Base-by-base conservation (phyloP, 352 stramenopile species). In the Globisporangium rhizosaccharum region DNA sequence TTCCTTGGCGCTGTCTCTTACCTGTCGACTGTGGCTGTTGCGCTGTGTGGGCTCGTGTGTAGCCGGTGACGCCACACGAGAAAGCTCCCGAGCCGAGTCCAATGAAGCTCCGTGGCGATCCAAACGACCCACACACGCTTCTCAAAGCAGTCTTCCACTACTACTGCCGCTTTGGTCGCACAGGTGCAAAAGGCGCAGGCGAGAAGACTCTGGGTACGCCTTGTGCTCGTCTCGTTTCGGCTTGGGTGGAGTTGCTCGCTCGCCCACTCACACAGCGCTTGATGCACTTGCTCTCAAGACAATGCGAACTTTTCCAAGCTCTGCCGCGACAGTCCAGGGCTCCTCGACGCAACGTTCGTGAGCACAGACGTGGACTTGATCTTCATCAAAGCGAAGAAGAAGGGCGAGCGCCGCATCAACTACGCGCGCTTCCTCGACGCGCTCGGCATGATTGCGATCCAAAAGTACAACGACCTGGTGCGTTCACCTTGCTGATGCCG, bases 291-390 rank as follows among this genome's bases (percentile, higher is more conserved):
- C 2, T 18, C 51, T 14, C 28, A 41, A 86, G 86, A 96, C 62
- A 92, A 85, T 57, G 72, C 74, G 8, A 94, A 94, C 65, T 96
- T 92, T 51, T 82, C 83, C 62, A 94, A 94, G 65, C 73, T 96
- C 37, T 91, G 79, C 53, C 80, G 85, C 8, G 82, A 92, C 41
- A 92, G 73, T 52, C 87, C 85, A 0, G 72, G 75, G 0, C 59
- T 94, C 53, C 52, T 96, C 6, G 68, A 81, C 46, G 42, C 62
- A 7, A 59, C 51, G 17, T 90, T 96, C 51, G 73, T 73, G 23
- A 79, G 72, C 23, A 90, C 79, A 9, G 87, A 96, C 59, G 82
- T 96, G 23, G 87, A 96, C 59, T 62, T 96, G 14, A 94, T 94
- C 51, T 96, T 96, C 51, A 73, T 90, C 59, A 94, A 92, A 52